Conservation (phyloP, 768 basidiomycete genomes). For the Hebeloma cylindrosporum region DNA sequence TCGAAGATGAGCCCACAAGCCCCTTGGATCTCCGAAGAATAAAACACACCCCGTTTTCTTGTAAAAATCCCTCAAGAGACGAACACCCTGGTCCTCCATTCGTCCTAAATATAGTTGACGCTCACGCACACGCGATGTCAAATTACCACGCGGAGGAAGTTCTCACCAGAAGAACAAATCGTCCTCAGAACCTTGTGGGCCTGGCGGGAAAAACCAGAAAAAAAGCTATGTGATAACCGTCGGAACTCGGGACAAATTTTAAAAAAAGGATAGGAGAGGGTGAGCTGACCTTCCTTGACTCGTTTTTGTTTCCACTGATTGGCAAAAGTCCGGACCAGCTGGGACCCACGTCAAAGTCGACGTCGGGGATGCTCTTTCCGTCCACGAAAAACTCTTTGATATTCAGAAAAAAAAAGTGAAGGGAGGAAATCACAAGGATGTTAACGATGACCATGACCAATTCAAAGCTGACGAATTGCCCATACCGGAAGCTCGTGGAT, state of each 20-base stretch:
- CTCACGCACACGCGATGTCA: background rate
- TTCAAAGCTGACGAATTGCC: background rate
- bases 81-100: slow-evolving; percentile 84
- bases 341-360: slow-evolving; percentile 72
- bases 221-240: slow-evolving; percentile 49
- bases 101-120: slow-evolving; percentile 45
- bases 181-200: slow-evolving; percentile 66
- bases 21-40: background rate
- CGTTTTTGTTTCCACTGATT: slow-evolving; percentile 57
- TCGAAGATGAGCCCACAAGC: background rate
- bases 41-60: slow-evolving; percentile 68
- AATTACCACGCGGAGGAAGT: background rate
- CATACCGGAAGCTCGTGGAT: slow-evolving; percentile 60
- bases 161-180: slow-evolving; percentile 74
- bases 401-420: background rate
- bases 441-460: slow-evolving; percentile 15
- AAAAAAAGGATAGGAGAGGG: background rate
- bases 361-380: slow-evolving; percentile 62
- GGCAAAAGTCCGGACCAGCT: slow-evolving; percentile 77
- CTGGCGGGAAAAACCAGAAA: slow-evolving; percentile 86
- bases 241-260: background rate
- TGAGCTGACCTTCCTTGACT: slow-evolving; percentile 60
- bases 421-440: background rate
- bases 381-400: slow-evolving; percentile 76
- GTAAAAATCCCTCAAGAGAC: slow-evolving; percentile 66